Evolutionary conservation across 495 filamentous ascomycete species (phyloP).

Genomic region (Choiromyces venosus): DNA sequence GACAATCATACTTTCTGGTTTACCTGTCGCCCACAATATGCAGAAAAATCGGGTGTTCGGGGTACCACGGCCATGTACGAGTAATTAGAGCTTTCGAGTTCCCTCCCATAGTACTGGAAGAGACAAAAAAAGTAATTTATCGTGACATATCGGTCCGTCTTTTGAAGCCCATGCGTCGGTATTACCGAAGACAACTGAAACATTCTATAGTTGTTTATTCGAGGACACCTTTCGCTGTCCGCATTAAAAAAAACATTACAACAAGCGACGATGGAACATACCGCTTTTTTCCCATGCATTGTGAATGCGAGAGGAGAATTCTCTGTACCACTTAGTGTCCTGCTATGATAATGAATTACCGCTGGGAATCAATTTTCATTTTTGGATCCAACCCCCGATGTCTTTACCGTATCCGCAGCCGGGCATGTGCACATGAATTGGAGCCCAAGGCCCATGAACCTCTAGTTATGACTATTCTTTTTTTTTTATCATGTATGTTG

Average conservation of each 20-base stretch:
- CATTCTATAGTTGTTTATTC: constrained; percentile 29
- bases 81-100: constrained; percentile 7
- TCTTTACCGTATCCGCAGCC: constrained; percentile 14
- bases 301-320: background rate
- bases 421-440: too few species aligned
- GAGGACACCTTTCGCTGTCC: constrained; percentile 23
- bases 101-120: constrained; percentile 7
- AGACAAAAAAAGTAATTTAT: constrained; percentile 20
- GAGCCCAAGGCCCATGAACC: constrained; percentile 27
- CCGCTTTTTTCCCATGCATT: constrained; percentile 23
- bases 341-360: constrained; percentile 11
- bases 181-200: constrained; percentile 24
- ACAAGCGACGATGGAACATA: constrained; percentile 26
- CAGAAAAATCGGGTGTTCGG: background rate
- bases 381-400: constrained; percentile 17
- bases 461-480: constrained; percentile 22
- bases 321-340: constrained; percentile 7
- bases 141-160: constrained; percentile 27
- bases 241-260: constrained; percentile 30
- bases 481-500: constrained; percentile 28
- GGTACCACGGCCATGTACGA: background rate
- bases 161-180: constrained; percentile 16
- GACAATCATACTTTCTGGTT: constrained; percentile 4
- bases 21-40: background rate
- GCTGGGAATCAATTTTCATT: constrained; percentile 34